phyloP scores from a whole-genome alignment of 2,329 filamentous ascomycete species.

The Hymenoscyphus fraxineus region DNA sequence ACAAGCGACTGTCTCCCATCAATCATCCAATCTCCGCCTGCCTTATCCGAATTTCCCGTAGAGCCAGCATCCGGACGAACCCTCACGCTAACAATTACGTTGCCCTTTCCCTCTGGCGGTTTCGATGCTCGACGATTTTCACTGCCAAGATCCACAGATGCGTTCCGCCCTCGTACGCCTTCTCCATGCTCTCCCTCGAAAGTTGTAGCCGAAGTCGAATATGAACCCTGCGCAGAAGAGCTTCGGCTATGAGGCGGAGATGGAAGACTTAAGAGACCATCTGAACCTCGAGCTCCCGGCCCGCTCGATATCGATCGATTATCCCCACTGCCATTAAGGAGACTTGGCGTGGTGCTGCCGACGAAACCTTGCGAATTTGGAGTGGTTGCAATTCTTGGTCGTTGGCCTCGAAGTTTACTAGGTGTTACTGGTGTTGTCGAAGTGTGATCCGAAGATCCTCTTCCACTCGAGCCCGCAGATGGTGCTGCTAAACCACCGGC shows the following conservation, averaged over 20 bases:
- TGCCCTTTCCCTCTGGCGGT: conserved; percentile 72
- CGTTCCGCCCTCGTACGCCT: conserved; percentile 35
- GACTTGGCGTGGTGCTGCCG: conserved; percentile 57
- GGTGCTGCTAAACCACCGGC: conserved; percentile 41
- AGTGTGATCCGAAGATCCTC: conserved; percentile 28
- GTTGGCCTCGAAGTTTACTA: conserved; percentile 27
- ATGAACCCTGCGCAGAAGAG: conserved; percentile 88
- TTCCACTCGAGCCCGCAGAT: conserved; percentile 15
- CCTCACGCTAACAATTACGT: conserved; percentile 91
- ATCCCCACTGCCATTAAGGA: conserved; percentile 76
- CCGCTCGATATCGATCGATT: conserved; percentile 66
- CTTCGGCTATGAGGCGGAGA: conserved; percentile 86
- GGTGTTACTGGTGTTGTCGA: conserved; percentile 14
- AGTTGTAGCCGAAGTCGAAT: conserved; percentile 83
- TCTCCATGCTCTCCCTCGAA: conserved; percentile 73
- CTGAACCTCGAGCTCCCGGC: conserved; percentile 62
- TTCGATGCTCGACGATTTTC: conserved; percentile 45
- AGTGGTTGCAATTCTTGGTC: conserved; percentile 32
- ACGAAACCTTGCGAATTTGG: conserved; percentile 35
- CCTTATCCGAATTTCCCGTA: conserved; percentile 48
- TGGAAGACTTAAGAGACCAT: conserved; percentile 70
- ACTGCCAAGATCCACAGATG: conserved; percentile 27
- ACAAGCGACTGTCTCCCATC: conserved; percentile 80
- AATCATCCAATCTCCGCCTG: conserved; percentile 86
- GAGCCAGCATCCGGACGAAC: conserved; percentile 76